Evolutionary conservation across 345 rosid species (phyloP).

Genomic region (Excoecaria cochinchinensis): DNA sequence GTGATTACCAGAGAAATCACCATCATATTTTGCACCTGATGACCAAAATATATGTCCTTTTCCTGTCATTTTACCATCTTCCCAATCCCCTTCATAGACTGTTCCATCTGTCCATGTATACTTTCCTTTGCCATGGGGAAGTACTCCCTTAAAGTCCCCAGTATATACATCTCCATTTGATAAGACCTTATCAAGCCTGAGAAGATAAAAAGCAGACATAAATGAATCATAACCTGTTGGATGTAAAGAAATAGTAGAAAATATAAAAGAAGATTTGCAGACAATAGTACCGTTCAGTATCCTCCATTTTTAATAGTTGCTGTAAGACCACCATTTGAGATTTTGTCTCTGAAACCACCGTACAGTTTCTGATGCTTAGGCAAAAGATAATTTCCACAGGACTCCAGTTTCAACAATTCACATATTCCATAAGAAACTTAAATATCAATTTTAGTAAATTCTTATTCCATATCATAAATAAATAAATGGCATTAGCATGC

Average conservation of each 20-base stretch:
- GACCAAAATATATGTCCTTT: slow-evolving; percentile 71
- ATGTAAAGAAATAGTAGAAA: background rate
- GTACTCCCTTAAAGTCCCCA: slow-evolving; percentile 57
- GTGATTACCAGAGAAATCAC: slow-evolving; percentile 84
- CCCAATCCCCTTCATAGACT: slow-evolving; percentile 84
- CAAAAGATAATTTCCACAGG: background rate
- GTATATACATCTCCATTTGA: slow-evolving; percentile 66
- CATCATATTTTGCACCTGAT: slow-evolving; percentile 74
- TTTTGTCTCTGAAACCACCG: slow-evolving; percentile 14
- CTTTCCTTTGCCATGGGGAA: slow-evolving; percentile 79
- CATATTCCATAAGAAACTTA: background rate
- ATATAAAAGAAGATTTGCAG: background rate
- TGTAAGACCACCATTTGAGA: slow-evolving; percentile 21
- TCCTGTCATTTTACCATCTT: slow-evolving; percentile 75
- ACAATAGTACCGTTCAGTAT: slow-evolving; percentile 25
- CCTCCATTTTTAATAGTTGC: slow-evolving; percentile 23
- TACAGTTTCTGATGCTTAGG: background rate
- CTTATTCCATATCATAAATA: background rate
- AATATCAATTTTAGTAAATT: slow-evolving; percentile 1
- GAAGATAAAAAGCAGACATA: slow-evolving; percentile 11
- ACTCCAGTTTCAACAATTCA: background rate
- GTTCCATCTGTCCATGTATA: slow-evolving; percentile 74
- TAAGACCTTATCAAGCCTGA: slow-evolving; percentile 49
- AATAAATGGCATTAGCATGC: background rate
- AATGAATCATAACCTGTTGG: background rate